Evolutionary conservation across 305 asterid species (phyloP), one percentile per base, ranked within the genome.

Genomic region (Ilex paraguariensis): DNA sequence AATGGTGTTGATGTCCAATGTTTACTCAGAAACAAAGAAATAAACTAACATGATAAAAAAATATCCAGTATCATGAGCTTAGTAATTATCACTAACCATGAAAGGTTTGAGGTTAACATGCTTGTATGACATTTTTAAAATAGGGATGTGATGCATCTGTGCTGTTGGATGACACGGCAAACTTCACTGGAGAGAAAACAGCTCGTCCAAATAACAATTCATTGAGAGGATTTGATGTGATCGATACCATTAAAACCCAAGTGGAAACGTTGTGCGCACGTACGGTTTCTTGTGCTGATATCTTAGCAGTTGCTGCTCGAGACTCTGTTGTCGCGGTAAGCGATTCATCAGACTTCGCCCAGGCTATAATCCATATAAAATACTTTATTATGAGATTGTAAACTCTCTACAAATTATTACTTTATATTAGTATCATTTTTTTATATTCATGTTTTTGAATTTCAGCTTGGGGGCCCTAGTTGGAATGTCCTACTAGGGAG

Each of bases 71-170:
- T 21, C 28, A 21, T 21, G 28, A 21, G 28, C 28, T 21, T 21
- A 1, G 28, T 0, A 21, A 21, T 1, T 21, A 0, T 21, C 28
- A 21, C 28, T 21, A 21, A 21, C 28, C 28, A 1, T 21, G 28
- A 21, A 21, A 21, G 28, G 28, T 1, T 21, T 1, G 2, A 21
- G 2, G 28, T 21, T 21, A 21, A 21, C 28, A 21, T 21, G 28
- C 28, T 36, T 36, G 6, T 36, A 36, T 36, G 42, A 2, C 42
- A 36, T 4, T 36, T 15, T 32, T 33, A 31, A 21, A 60, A 44
- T 71, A 87, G 96, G 96, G 96, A 8, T 88, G 96, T 62, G 96
- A 88, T 30, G 96, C 81, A 51, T 88, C 96, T 0, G 77, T 86
- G 51, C 48, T 88, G 57, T 72, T 88, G 13, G 90, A 80, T 56